Evolutionary conservation across 1,284 basidiomycete species (phyloP).

Genomic region (Fomitopsis schrenkii): DNA sequence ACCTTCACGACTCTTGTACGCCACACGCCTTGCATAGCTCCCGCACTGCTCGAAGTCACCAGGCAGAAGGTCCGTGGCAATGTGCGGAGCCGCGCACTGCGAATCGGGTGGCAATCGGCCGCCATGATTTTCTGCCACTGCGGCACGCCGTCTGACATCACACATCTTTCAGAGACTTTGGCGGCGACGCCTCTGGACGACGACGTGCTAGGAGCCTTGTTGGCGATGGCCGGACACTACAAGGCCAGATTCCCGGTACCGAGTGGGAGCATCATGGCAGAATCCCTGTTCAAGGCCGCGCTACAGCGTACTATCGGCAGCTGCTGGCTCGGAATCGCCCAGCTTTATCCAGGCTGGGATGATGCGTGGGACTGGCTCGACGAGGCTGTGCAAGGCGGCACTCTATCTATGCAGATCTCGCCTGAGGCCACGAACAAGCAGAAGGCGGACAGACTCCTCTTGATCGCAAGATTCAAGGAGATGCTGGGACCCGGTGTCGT

Average conservation of each 20-base stretch:
- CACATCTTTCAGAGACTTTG: background rate
- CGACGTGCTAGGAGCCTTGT: background rate
- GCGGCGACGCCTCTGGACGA: background rate
- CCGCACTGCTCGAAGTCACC: background rate
- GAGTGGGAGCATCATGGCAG: background rate
- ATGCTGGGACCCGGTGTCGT: too few species aligned
- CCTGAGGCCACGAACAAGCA: background rate
- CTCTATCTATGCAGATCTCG: background rate
- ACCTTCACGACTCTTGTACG: background rate
- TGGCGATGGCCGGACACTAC: background rate
- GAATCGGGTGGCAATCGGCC: background rate
- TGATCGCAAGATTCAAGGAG: too few species aligned
- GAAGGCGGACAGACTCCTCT: too few species aligned
- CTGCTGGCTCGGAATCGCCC: background rate
- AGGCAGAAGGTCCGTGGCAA: background rate
- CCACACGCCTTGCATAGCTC: background rate
- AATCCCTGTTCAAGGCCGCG: background rate
- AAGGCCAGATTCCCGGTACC: too few species aligned
- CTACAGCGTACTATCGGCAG: background rate
- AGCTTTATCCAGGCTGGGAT: background rate
- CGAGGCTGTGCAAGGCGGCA: background rate
- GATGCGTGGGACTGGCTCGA: background rate
- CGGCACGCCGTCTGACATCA: background rate
- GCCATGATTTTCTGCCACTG: background rate
- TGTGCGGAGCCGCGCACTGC: background rate